These are phyloP conservation scores for Raddia distichophylla DNA, from an alignment of 176 grass and related monocot genomes.

Conservation along the genomic window DNA sequence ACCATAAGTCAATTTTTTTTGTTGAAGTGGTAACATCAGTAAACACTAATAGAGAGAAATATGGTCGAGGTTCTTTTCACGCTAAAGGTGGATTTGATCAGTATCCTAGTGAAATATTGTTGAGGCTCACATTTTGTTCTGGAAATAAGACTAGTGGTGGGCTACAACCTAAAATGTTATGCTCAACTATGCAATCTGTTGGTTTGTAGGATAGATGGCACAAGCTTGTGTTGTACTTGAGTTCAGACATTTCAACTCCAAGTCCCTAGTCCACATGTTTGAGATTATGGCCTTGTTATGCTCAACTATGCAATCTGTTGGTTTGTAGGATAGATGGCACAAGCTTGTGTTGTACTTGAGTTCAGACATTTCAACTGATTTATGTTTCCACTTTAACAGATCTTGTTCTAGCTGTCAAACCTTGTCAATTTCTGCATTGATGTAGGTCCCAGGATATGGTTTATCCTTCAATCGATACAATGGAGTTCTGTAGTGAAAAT, in stretches of 20 bases:
- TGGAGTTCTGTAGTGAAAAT: constrained; percentile 94
- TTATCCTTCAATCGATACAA: constrained; percentile 78
- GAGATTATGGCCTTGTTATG: too few relatives aligned
- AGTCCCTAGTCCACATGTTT: too few relatives aligned
- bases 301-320: neutral
- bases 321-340: constrained; percentile 22
- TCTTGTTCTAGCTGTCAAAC: constrained; percentile 14
- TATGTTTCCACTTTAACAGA: constrained; percentile 23
- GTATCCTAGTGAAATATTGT: neutral
- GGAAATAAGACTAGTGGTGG: constrained; percentile 1
- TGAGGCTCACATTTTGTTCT: constrained; percentile 6
- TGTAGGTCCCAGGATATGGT: constrained; percentile 79
- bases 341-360: neutral
- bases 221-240: constrained; percentile 1
- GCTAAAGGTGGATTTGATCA: neutral
- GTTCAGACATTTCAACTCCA: constrained; percentile 18
- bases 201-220: constrained; percentile 21
- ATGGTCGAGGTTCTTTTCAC: neutral
- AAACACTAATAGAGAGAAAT: neutral
- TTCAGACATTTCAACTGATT: constrained; percentile 24
- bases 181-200: neutral
- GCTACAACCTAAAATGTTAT: neutral
- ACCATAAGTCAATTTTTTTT: constrained; percentile 18
- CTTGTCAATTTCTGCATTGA: constrained; percentile 10
- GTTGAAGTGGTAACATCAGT: constrained; percentile 21